A percentile compares a stretch with the other conserved stretches of the same genome.
Conservation (phyloP, 192 early-diverging fungal genomes). For the Coemansia sp. region DNA sequence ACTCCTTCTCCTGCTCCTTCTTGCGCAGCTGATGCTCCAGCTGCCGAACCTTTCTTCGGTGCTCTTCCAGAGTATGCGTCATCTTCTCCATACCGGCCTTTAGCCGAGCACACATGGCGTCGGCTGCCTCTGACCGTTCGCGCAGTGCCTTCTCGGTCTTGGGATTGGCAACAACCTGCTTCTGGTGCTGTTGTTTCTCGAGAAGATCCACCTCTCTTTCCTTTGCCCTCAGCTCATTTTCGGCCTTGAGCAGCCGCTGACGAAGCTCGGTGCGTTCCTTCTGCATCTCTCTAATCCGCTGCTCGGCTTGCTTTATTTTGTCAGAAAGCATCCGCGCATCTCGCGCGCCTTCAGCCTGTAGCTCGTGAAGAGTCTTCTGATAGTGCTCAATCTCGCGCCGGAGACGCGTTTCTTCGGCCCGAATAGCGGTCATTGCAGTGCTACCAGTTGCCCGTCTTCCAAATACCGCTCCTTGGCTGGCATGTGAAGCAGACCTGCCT, state of each 20-base stretch:
- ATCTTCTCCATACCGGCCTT: constrained; percentile 32
- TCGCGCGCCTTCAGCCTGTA: constrained; percentile 14
- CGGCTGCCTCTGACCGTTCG: constrained; percentile 37
- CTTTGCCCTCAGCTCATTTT: constrained; percentile 32
- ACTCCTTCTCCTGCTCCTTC: constrained; percentile 37
- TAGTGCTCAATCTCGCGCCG: constrained; percentile 40
- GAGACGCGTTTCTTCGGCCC: constrained; percentile 33
- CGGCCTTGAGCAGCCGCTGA: constrained; percentile 21
- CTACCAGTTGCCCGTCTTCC: constrained; percentile 10
- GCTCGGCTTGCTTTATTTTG: constrained; percentile 25
- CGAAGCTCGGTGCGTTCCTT: constrained; percentile 35
- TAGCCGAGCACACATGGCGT: constrained; percentile 19
- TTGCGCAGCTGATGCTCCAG: constrained; percentile 32
- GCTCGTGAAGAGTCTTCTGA: constrained; percentile 18
- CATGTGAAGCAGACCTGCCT: background rate
- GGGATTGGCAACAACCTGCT: constrained; percentile 20
- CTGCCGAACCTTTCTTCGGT: constrained; percentile 24
- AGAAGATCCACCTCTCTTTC: constrained; percentile 26
- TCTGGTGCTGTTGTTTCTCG: constrained; percentile 26
- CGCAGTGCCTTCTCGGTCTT: constrained; percentile 28
- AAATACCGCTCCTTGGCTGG: constrained; percentile 1
- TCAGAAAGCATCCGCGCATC: constrained; percentile 28
- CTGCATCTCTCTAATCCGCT: constrained; percentile 28
- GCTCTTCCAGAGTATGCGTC: constrained; percentile 18
- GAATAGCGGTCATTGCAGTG: constrained; percentile 20